Evolutionary conservation across 225 moss, liverwort and hornwort genomes (phyloP).

Genomic region (Bryoerythrophyllum caledonicum): DNA sequence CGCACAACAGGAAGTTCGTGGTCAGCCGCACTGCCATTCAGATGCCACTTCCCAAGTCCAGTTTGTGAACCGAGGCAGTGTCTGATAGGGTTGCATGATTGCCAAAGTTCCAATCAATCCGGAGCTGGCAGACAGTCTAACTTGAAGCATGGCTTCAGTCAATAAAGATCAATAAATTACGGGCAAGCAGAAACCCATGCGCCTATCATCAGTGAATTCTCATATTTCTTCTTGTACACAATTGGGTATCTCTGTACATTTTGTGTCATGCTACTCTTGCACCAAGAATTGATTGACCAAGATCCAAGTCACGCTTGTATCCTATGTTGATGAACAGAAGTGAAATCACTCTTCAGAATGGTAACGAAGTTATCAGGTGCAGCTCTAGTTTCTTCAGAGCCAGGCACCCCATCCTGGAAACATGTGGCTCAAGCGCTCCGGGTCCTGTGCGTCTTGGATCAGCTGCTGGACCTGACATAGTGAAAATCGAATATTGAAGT

Average conservation of each 20-base stretch:
- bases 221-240: neutral
- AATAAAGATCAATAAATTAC: no score
- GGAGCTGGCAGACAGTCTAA: no score
- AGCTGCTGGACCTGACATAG: conserved; percentile 83
- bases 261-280: neutral
- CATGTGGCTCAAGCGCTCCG: conserved; percentile 88
- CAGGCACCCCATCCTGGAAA: conserved; percentile 99
- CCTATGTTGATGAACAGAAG: neutral
- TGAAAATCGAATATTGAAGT: neutral
- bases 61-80: conserved; percentile 29
- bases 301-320: neutral
- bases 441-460: conserved; percentile 92
- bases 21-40: conserved; percentile 59
- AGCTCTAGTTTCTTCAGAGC: conserved; percentile 44
- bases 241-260: neutral
- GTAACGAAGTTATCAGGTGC: neutral
- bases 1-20: conserved; percentile 44
- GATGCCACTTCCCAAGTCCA: conserved; percentile 42
- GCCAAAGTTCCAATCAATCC: neutral
- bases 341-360: neutral
- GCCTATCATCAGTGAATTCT: neutral
- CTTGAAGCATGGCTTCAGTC: neutral
- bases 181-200: neutral
- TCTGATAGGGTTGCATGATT: neutral
- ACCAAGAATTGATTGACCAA: neutral